A percentile compares a stretch with the other conserved stretches of the same genome.
Evolutionary conservation across 768 basidiomycete genomes (phyloP).

Genomic region (Leccinum truebloodii): DNA sequence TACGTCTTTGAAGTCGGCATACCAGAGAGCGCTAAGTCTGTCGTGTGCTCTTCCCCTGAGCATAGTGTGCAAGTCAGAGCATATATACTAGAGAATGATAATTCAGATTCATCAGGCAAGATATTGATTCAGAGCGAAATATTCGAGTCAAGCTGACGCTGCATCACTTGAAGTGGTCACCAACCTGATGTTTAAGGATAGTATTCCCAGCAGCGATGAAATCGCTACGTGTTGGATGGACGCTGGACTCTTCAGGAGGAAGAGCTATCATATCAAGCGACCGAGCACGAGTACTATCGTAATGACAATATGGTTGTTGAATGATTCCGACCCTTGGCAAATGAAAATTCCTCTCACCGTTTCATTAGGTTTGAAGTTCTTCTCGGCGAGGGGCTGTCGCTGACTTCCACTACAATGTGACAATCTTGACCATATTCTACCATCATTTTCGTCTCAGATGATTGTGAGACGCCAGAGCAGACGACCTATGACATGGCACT

Average conservation of each 20-base stretch:
- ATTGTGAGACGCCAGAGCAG: conserved; percentile 1
- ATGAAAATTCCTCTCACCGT: too few relatives aligned
- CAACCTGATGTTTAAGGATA: too few relatives aligned
- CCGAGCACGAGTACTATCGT: too few relatives aligned
- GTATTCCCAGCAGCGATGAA: not conserved
- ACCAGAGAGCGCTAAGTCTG: not conserved
- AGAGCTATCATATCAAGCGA: not conserved
- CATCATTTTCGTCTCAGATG: conserved; percentile 15
- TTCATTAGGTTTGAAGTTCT: not conserved
- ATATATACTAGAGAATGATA: not conserved
- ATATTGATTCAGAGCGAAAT: not conserved
- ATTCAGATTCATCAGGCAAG: not conserved
- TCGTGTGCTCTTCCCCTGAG: not conserved
- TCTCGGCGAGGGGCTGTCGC: too few relatives aligned
- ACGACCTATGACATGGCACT: conserved; percentile 4
- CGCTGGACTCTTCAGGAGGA: not conserved
- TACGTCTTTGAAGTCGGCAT: not conserved
- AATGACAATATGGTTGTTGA: too few relatives aligned
- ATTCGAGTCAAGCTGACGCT: not conserved
- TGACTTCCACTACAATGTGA: too few relatives aligned
- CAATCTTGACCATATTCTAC: too few relatives aligned
- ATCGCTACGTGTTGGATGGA: not conserved
- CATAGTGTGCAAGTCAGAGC: not conserved
- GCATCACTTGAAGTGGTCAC: not conserved
- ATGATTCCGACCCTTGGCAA: too few relatives aligned